Evolutionary conservation across 2,329 filamentous ascomycete species (phyloP).

Genomic region (Basipetospora sp.): DNA sequence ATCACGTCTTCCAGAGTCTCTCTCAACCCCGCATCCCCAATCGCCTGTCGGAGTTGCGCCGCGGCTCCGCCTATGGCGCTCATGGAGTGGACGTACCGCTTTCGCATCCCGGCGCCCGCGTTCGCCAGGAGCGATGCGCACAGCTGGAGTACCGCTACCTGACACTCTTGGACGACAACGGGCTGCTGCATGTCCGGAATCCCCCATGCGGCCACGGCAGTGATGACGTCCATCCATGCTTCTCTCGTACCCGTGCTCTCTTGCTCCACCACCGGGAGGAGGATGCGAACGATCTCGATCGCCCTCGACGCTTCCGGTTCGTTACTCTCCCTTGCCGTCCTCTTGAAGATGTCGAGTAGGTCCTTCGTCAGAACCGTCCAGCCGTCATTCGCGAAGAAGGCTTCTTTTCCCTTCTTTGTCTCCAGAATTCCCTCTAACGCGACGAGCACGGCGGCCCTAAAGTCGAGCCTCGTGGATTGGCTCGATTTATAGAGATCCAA

Average conservation of each 20-base stretch:
- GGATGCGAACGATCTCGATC: constrained; percentile 39
- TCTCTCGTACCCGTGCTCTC: constrained; percentile 30
- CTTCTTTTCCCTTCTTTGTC: constrained; percentile 30
- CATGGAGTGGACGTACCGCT: constrained; percentile 36
- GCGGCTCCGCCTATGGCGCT: constrained; percentile 35
- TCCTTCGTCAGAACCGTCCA: constrained; percentile 40
- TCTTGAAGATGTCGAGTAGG: constrained; percentile 28
- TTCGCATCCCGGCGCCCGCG: constrained; percentile 30
- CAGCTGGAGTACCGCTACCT: constrained; percentile 40
- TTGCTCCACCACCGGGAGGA: constrained; percentile 37
- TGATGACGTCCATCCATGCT: constrained; percentile 43
- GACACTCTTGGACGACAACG: constrained; percentile 29
- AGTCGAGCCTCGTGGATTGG: constrained; percentile 27
- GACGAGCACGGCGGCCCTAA: constrained; percentile 41
- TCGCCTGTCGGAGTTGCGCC: constrained; percentile 22
- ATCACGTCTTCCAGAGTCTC: constrained; percentile 33
- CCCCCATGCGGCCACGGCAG: constrained; percentile 33
- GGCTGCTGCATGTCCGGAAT: constrained; percentile 18
- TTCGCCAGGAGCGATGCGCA: constrained; percentile 35
- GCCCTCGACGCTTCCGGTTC: constrained; percentile 30
- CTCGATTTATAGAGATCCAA: constrained; percentile 42
- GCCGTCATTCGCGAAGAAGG: constrained; percentile 35
- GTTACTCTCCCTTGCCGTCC: constrained; percentile 12
- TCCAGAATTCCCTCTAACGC: constrained; percentile 44
- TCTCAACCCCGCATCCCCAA: constrained; percentile 20